Conservation (phyloP, 2,329 filamentous ascomycete genomes). For the Neofusicoccum cordaticola region DNA sequence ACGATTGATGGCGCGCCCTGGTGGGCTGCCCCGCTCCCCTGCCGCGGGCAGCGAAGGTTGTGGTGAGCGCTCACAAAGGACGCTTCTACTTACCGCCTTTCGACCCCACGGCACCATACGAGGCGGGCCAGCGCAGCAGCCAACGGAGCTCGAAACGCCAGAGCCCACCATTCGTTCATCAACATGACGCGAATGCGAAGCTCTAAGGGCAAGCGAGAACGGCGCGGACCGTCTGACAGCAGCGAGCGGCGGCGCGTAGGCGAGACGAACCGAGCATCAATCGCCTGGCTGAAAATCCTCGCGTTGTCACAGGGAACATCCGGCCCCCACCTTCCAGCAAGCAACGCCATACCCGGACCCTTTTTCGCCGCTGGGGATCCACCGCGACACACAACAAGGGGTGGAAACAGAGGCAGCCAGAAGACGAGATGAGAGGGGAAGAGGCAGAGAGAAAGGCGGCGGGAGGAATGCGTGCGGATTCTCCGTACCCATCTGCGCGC, state of each 20-base stretch:
- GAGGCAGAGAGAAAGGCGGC: too few relatives aligned
- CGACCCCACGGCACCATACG: too few relatives aligned
- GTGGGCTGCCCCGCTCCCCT: too few relatives aligned
- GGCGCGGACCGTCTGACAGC: conserved; percentile 2
- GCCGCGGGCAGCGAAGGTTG: too few relatives aligned
- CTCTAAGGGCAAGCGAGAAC: not conserved
- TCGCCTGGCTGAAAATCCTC: not conserved
- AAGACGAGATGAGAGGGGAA: not conserved
- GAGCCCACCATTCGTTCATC: not conserved
- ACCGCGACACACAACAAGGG: not conserved
- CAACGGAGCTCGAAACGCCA: too few relatives aligned
- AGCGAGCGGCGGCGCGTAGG: not conserved
- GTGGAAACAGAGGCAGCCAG: not conserved
- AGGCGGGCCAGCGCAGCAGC: too few relatives aligned
- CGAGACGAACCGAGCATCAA: conserved; percentile 2
- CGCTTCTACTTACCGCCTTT: too few relatives aligned
- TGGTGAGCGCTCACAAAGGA: too few relatives aligned
- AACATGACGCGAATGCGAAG: not conserved
- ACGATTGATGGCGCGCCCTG: too few relatives aligned
- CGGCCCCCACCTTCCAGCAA: not conserved
- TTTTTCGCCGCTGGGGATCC: not conserved
- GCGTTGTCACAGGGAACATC: too few relatives aligned
- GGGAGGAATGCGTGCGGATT: too few relatives aligned
- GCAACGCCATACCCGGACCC: not conserved
- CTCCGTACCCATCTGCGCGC: too few relatives aligned